phyloP scores from a whole-genome alignment of 2,329 filamentous ascomycete species.

The Colletotrichum gigasporum region DNA sequence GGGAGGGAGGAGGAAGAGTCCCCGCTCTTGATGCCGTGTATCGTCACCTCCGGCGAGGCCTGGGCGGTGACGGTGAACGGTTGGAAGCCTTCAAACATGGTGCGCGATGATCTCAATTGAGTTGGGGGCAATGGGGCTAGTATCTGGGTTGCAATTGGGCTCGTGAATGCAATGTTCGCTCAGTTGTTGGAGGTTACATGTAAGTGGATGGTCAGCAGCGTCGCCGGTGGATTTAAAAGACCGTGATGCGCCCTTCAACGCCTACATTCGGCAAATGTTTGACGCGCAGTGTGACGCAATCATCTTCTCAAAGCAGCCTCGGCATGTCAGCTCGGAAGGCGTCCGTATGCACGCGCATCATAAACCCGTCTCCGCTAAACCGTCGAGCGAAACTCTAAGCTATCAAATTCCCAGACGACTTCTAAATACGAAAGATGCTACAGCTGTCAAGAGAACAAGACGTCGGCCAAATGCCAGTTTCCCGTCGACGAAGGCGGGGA shows the following conservation, averaged over 20 bases:
- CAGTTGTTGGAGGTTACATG: neutral
- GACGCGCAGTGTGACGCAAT: neutral
- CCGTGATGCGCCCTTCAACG: neutral
- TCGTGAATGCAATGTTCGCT: too few species aligned
- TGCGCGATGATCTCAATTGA: neutral
- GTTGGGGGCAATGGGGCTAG: neutral
- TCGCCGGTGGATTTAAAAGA: neutral
- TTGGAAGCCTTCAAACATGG: slow-evolving; percentile 51
- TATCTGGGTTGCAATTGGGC: neutral
- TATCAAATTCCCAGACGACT: too few species aligned
- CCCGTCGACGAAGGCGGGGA: too few species aligned
- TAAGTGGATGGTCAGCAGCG: neutral
- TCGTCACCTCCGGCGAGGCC: slow-evolving; percentile 48
- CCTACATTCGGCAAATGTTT: slow-evolving; percentile 5
- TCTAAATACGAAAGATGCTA: too few species aligned
- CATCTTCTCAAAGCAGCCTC: neutral
- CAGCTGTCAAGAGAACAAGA: too few species aligned
- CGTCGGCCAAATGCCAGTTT: too few species aligned
- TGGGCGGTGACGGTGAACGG: slow-evolving; percentile 49
- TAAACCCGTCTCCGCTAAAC: too few species aligned
- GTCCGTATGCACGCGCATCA: too few species aligned
- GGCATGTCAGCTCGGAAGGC: neutral
- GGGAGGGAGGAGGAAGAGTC: slow-evolving; percentile 41
- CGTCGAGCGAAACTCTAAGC: too few species aligned
- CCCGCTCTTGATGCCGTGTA: slow-evolving; percentile 51